Evolutionary conservation across 148 eudicot species (phyloP).

Genomic region (Pouteria glomerata): DNA sequence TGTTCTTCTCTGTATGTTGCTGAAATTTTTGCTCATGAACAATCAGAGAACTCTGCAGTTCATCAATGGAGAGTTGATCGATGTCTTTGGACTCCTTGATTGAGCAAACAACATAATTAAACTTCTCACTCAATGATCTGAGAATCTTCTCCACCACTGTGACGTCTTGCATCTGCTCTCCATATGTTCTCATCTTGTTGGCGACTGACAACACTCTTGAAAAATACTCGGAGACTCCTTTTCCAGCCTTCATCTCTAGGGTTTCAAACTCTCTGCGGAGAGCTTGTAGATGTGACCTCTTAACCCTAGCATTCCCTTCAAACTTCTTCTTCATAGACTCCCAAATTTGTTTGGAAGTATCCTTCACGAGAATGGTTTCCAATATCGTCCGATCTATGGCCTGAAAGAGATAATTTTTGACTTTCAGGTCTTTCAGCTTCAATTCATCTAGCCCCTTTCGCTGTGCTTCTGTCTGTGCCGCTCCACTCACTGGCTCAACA

Average conservation of each 20-base stretch:
- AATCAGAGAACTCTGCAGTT: background rate
- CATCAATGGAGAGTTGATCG: background rate
- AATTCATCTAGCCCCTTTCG: background rate
- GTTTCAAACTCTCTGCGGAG: background rate
- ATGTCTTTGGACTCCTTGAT: background rate
- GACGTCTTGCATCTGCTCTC: background rate
- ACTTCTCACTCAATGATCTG: background rate
- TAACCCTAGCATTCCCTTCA: background rate
- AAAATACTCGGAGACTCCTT: background rate
- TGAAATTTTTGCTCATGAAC: background rate
- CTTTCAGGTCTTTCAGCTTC: background rate
- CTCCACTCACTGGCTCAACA: background rate
- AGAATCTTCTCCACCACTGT: slow-evolving; percentile 1
- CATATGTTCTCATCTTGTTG: background rate
- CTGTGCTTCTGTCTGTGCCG: background rate
- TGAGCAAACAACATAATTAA: background rate
- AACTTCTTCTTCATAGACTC: background rate
- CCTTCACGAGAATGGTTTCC: background rate
- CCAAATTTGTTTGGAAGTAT: background rate
- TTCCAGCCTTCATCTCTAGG: background rate
- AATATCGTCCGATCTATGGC: background rate
- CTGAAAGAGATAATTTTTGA: background rate
- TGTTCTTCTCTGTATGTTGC: background rate
- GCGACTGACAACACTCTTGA: background rate
- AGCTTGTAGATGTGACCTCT: background rate